phyloP scores from a whole-genome alignment of 1,284 basidiomycete genomes.

The Fomes fomentarius region DNA sequence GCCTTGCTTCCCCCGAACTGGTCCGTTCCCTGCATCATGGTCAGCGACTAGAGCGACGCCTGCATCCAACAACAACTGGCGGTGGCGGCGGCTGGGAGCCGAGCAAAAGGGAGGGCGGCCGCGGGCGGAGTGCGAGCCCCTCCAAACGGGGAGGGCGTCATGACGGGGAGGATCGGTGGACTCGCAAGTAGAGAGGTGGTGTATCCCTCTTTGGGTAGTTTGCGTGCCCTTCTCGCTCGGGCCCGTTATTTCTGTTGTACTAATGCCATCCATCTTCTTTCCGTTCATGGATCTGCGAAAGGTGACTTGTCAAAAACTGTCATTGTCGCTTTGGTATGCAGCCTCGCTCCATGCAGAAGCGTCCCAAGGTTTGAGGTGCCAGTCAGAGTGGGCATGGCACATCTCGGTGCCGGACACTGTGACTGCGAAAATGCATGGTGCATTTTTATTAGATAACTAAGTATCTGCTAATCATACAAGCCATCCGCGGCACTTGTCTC shows the following conservation, averaged over 20 bases:
- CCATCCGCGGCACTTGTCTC: slow-evolving; percentile 62
- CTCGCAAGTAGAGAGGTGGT: slow-evolving; percentile 35
- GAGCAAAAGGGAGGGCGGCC: slow-evolving; percentile 61
- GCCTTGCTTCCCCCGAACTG: slow-evolving; percentile 83
- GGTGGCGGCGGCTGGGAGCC: slow-evolving; percentile 82
- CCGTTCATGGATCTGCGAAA: neutral
- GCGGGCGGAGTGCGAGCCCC: slow-evolving; percentile 75
- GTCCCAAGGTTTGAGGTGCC: too few relatives aligned
- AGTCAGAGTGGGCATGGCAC: too few relatives aligned
- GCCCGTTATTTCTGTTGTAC: slow-evolving; percentile 6
- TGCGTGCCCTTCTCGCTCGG: neutral
- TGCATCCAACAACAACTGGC: slow-evolving; percentile 65
- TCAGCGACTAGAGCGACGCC: slow-evolving; percentile 80
- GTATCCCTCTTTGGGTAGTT: neutral
- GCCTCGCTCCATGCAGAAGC: too few relatives aligned
- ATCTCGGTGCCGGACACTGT: too few relatives aligned
- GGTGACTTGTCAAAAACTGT: too few relatives aligned
- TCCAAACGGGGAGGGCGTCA: slow-evolving; percentile 54
- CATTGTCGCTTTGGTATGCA: too few relatives aligned
- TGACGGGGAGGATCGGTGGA: slow-evolving; percentile 75
- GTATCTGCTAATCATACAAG: slow-evolving; percentile 49
- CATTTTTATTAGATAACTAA: too few relatives aligned
- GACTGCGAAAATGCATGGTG: too few relatives aligned
- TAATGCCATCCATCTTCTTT: slow-evolving; percentile 6
- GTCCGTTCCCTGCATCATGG: slow-evolving; percentile 80